These are phyloP conservation scores for Madurella fahalii DNA, from an alignment of 2,329 filamentous ascomycete genomes.

Conservation along the genomic window DNA sequence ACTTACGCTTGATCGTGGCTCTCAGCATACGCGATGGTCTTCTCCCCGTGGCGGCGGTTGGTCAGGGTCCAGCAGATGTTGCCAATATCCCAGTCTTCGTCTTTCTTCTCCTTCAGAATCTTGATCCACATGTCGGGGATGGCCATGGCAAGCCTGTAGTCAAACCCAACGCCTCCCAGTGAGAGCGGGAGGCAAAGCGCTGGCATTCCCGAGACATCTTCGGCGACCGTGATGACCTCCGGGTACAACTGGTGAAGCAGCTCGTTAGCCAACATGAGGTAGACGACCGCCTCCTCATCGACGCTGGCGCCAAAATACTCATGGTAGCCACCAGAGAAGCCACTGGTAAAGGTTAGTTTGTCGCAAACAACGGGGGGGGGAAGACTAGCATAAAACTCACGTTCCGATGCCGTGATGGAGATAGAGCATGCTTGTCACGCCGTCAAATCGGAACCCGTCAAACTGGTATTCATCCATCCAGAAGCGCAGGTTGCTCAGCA, in stretches of 20 bases:
- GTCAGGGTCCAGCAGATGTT: slow-evolving; percentile 82
- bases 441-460: slow-evolving; percentile 96
- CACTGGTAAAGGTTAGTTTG: slow-evolving; percentile 49
- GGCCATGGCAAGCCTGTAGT: slow-evolving; percentile 96
- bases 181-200: slow-evolving; percentile 84
- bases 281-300: slow-evolving; percentile 90
- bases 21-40: slow-evolving; percentile 96
- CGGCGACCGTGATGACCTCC: slow-evolving; percentile 82
- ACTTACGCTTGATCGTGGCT: slow-evolving; percentile 96
- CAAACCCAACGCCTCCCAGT: slow-evolving; percentile 89
- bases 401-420: slow-evolving; percentile 94
- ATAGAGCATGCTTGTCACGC: slow-evolving; percentile 98
- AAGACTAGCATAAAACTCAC: slow-evolving; percentile 47
- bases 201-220: slow-evolving; percentile 98
- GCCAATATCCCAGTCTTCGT: slow-evolving; percentile 87
- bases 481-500: slow-evolving; percentile 91
- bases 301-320: slow-evolving; percentile 91
- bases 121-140: slow-evolving; percentile 99
- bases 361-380: not conserved
- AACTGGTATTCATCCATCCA: slow-evolving; percentile 99
- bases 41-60: slow-evolving; percentile 91
- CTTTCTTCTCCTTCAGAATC: slow-evolving; percentile 87
- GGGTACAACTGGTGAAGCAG: slow-evolving; percentile 91
- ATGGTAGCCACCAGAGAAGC: slow-evolving; percentile 96
- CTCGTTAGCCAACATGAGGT: slow-evolving; percentile 95